A percentile compares a stretch with the other conserved stretches of the same genome.
phyloP scores from a whole-genome alignment of 2,329 filamentous ascomycete species.

The Cercospora brassicicola region DNA sequence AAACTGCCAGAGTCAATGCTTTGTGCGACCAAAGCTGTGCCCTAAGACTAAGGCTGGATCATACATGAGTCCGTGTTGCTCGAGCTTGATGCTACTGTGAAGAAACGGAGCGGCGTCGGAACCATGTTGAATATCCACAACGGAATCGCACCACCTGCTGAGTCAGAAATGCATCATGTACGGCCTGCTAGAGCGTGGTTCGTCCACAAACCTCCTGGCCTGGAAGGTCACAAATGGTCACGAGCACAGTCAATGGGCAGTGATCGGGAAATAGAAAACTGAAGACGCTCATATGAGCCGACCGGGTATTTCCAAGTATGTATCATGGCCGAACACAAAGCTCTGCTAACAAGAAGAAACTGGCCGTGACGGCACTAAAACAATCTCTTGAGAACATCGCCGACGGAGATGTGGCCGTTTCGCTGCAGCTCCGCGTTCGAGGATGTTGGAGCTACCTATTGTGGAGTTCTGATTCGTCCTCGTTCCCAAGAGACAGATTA shows the following conservation, averaged over 20 bases:
- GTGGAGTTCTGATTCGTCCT: not conserved
- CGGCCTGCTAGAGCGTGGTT: not conserved
- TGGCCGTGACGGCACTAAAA: not conserved
- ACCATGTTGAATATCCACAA: not conserved
- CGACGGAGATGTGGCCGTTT: not conserved
- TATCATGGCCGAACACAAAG: not conserved
- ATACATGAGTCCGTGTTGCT: not conserved
- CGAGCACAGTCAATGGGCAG: not conserved
- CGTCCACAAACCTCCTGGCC: not conserved
- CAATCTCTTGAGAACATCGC: not conserved
- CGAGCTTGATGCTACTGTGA: not conserved
- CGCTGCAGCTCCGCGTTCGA: not conserved
- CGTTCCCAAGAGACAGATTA: not conserved
- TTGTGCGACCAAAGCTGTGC: not conserved
- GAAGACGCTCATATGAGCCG: not conserved
- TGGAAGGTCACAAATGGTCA: not conserved
- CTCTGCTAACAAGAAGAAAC: not conserved
- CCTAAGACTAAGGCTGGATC: not conserved
- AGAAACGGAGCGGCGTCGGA: not conserved
- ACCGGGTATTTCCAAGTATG: not conserved
- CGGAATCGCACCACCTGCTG: not conserved
- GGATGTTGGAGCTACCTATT: too few species aligned
- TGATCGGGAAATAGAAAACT: not conserved
- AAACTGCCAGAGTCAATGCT: not conserved
- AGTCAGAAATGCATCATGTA: not conserved